Evolutionary conservation across 2,329 filamentous ascomycete species (phyloP), one percentile per base, ranked within the genome.

Genomic region (Diaporthe citriasiana): DNA sequence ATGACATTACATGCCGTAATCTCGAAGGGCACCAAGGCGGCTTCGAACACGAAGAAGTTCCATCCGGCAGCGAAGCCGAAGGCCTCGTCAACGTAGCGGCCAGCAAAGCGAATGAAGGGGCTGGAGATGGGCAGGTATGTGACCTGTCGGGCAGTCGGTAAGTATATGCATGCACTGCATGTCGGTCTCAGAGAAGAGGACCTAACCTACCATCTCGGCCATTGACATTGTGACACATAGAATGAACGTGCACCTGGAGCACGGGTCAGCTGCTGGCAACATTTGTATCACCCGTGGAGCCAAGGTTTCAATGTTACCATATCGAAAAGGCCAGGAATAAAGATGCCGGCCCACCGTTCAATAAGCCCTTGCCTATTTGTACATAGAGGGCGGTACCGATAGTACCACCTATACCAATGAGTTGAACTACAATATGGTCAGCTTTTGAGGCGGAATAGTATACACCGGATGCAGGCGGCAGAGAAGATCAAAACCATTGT

Each of bases 81-180:
- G 3, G 93, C 92, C 76, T 94, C 92, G 77, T 95, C 93, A 40
- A 95, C 92, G 77, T 91, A 95, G 60, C 92, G 89, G 19, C 93
- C 92, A 5, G 93, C 93, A 78, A 95, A 94, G 35, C 92, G 91
- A 79, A 95, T 93, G 81, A 95, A 95, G 0, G 93, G 93, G 53
- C 92, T 94, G 0, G 92, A 94, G 71, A 95, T 93, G 10, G 93
- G 93, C 3, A 94, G 84, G 76, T 93, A 94, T 0, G 92, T 93
- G 10, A 94, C 70, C 73, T 74, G 45, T 19, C 30, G 12, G 22
- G 19, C 4, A 17, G 22, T 73, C 25, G 40, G 60, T 69, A 27
- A n/a, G 60, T 59, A 30, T 4, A 17, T 27, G 22, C 10, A 50
- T n/a, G 22, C 12, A 22, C n/a, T n/a, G 56, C 33, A 19, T 51